A percentile compares a stretch with the other conserved stretches of the same genome.
phyloP scores from a whole-genome alignment of 345 rosid species.

The Pseudoturritis turrita region DNA sequence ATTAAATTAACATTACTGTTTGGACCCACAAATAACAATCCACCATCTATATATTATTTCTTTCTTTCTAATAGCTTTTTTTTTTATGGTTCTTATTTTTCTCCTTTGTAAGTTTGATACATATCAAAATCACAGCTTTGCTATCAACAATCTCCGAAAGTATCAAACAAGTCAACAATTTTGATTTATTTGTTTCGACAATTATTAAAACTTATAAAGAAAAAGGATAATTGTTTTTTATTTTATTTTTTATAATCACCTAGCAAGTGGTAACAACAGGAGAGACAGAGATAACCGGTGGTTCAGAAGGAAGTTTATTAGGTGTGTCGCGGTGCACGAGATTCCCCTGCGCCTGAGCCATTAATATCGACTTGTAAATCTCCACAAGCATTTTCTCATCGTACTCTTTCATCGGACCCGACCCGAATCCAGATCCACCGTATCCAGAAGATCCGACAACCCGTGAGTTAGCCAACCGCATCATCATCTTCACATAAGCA shows the following conservation, averaged over 20 bases:
- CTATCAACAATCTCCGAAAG: not conserved
- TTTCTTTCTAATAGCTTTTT: not conserved
- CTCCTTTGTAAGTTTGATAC: not conserved
- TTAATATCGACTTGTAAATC: constrained; percentile 64
- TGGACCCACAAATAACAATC: constrained; percentile 3
- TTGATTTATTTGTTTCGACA: not conserved
- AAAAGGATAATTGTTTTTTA: not conserved
- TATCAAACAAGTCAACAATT: constrained; percentile 6
- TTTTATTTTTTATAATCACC: not conserved
- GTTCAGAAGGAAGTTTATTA: constrained; percentile 16
- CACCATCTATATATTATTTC: constrained; percentile 1
- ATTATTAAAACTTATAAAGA: not conserved
- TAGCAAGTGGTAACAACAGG: constrained; percentile 1
- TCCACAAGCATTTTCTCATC: constrained; percentile 52
- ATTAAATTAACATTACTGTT: constrained; percentile 7
- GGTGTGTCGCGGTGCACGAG: constrained; percentile 41
- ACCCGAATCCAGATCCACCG: constrained; percentile 34
- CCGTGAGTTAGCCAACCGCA: constrained; percentile 47
- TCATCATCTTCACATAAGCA: constrained; percentile 68
- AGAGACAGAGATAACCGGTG: constrained; percentile 15
- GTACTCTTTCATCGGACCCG: constrained; percentile 39
- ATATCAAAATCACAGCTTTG: constrained; percentile 10
- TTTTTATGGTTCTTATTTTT: too few relatives aligned
- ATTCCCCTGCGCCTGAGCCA: constrained; percentile 47
- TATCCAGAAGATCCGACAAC: constrained; percentile 31